Conservation (phyloP, 352 stramenopile species). For the Phytophthora sp. region DNA sequence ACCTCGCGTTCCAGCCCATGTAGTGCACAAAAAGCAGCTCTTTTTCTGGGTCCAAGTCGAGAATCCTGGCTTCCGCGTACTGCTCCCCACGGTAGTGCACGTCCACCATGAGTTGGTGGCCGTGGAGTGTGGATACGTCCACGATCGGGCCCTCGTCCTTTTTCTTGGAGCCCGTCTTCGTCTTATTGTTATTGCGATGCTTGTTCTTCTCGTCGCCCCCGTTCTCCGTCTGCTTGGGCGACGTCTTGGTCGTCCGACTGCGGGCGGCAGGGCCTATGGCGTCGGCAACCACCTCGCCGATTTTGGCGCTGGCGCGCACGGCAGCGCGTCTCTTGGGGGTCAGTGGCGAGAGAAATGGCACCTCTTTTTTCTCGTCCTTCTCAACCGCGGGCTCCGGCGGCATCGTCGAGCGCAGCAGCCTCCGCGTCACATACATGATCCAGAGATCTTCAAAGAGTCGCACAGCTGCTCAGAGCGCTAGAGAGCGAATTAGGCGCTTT, state of each 20-base stretch:
- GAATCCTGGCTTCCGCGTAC: slow-evolving; percentile 69
- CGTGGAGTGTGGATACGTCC: slow-evolving; percentile 24
- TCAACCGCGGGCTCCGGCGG: slow-evolving; percentile 16
- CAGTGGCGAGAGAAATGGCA: slow-evolving; percentile 7
- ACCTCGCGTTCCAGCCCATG: slow-evolving; percentile 79
- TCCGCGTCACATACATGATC: slow-evolving; percentile 72
- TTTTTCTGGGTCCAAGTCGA: slow-evolving; percentile 48
- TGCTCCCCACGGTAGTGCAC: slow-evolving; percentile 57
- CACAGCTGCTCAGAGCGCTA: background rate
- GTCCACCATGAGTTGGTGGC: slow-evolving; percentile 62
- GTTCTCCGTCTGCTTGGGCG: slow-evolving; percentile 22
- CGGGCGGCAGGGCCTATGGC: slow-evolving; percentile 1
- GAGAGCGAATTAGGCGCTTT: background rate
- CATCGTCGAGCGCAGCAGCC: slow-evolving; percentile 67
- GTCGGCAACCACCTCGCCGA: slow-evolving; percentile 19
- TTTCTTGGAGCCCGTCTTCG: slow-evolving; percentile 26
- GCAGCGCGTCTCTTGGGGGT: slow-evolving; percentile 33
- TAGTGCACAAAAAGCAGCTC: slow-evolving; percentile 68
- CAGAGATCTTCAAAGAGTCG: background rate
- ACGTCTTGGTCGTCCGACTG: slow-evolving; percentile 18
- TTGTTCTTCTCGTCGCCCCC: slow-evolving; percentile 29
- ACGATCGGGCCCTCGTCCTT: background rate
- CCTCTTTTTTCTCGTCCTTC: slow-evolving; percentile 24
- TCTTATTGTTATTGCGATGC: slow-evolving; percentile 31
- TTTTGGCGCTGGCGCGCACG: slow-evolving; percentile 26